Conservation (phyloP, 1,284 basidiomycete genomes). For the Apiotrichum laibachii region DNA sequence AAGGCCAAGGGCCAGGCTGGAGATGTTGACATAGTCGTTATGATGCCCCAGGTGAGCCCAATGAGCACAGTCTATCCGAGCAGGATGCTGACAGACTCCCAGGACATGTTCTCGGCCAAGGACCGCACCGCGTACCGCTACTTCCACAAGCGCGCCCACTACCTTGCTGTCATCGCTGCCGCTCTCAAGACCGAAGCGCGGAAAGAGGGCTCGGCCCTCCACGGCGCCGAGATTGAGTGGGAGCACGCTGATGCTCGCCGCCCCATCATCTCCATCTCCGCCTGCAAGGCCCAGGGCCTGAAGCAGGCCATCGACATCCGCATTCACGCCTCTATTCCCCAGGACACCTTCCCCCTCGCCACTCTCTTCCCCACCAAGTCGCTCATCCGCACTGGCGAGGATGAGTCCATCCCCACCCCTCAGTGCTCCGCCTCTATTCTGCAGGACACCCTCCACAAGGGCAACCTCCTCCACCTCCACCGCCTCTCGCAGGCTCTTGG, state of each 20-base stretch:
- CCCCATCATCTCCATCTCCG: conserved; percentile 27
- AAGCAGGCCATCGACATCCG: conserved; percentile 69
- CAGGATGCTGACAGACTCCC: neutral
- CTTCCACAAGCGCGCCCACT: conserved; percentile 90
- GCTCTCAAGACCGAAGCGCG: conserved; percentile 56
- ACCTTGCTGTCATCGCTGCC: conserved; percentile 75
- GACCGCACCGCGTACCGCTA: conserved; percentile 87
- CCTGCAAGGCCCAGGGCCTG: conserved; percentile 55
- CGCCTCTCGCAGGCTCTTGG: conserved; percentile 62
- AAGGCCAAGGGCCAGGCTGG: conserved; percentile 57
- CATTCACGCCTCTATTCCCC: conserved; percentile 67
- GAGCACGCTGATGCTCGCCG: conserved; percentile 61
- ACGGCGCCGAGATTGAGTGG: conserved; percentile 61
- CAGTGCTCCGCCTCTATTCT: conserved; percentile 77
- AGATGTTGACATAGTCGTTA: conserved; percentile 75
- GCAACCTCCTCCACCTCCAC: conserved; percentile 69
- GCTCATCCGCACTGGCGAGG: conserved; percentile 58
- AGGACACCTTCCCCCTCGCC: conserved; percentile 61
- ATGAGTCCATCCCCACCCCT: conserved; percentile 59
- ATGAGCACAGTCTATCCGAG: too few species aligned
- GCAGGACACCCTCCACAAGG: conserved; percentile 62
- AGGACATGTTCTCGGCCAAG: conserved; percentile 81
- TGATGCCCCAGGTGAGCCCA: conserved; percentile 75
- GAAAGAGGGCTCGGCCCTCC: conserved; percentile 61
- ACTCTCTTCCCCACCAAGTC: conserved; percentile 72